Evolutionary conservation across 2,329 filamentous ascomycete species (phyloP), one percentile per base, ranked within the genome.

Genomic region (Drechmeria coniospora): DNA sequence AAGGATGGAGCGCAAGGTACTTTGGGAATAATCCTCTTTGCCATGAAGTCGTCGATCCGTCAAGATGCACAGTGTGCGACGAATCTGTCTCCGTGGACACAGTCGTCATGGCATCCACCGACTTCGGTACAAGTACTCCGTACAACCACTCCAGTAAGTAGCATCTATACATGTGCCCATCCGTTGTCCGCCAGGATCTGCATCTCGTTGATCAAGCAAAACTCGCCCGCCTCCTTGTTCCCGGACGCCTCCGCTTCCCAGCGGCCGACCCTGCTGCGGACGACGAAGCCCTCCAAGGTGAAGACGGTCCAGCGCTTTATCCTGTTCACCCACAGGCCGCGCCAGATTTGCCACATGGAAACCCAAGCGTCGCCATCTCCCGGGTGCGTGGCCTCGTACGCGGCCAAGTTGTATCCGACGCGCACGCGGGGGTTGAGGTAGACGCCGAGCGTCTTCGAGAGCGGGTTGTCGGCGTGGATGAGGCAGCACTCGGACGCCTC

Each of bases 401-500:
- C 68, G 0, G 47, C 33, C 3, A 49, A 45, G 35, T 59, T 69
- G 43, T 81, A 82, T 2, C 63, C 74, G 5, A 82, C 77, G 7
- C 74, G 60, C 8, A 82, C 76, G 9, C 63, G 63, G 2, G 77
- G 74, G 45, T 83, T 83, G 21, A 82, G 44, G 46, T 61, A 82
- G 5, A 81, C 68, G 27, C 77, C 72, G 30, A 50, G 38, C 5
- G 49, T 47, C 31, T 43, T 43, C 5, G 61, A 62, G 4, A 73
- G 51, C 2, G 67, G 68, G 39, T 81, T 82, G 42, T 82, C 78
- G 3, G 70, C 68, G 44, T 82, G 78, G 30, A 82, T 72, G 28
- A 86, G 65, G 49, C 80, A 86, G 55, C 79, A 84, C 50, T 86
- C 79, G 10, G 72, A 79, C n/a, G 63, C 79, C 49, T 86, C 80